phyloP scores from a whole-genome alignment of 495 filamentous ascomycete genomes.

The Sordaria brevicollis region DNA sequence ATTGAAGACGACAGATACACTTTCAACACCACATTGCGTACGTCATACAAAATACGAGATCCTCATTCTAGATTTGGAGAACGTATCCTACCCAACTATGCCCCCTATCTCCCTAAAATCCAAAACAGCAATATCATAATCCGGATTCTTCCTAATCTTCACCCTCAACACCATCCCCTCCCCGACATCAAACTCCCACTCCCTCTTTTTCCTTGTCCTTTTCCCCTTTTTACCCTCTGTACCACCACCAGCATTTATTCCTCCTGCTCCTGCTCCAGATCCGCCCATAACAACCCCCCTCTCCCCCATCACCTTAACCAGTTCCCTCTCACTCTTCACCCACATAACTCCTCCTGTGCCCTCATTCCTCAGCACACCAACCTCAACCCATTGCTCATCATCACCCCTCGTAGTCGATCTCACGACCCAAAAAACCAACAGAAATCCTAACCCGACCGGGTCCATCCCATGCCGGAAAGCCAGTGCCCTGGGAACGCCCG shows the following conservation, averaged over 20 bases:
- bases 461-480: neutral
- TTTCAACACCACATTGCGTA: too few species aligned
- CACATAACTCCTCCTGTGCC: neutral
- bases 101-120: neutral
- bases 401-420: neutral
- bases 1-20: too few species aligned
- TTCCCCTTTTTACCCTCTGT: neutral
- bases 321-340: neutral
- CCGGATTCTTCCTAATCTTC: neutral
- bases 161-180: neutral
- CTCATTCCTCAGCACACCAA: neutral
- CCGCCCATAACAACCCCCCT: neutral
- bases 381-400: neutral
- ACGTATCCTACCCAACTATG: neutral
- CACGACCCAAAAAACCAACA: slow-evolving; percentile 1
- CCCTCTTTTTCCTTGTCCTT: neutral
- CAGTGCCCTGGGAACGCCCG: slow-evolving; percentile 1
- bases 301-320: neutral
- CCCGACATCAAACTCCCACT: neutral
- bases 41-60: too few species aligned
- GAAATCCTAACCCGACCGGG: neutral
- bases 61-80: too few species aligned
- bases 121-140: neutral
- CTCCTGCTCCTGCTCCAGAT: too few species aligned
- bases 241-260: neutral